phyloP scores from a whole-genome alignment of 2,329 filamentous ascomycete species.

The Fusarium foetens region DNA sequence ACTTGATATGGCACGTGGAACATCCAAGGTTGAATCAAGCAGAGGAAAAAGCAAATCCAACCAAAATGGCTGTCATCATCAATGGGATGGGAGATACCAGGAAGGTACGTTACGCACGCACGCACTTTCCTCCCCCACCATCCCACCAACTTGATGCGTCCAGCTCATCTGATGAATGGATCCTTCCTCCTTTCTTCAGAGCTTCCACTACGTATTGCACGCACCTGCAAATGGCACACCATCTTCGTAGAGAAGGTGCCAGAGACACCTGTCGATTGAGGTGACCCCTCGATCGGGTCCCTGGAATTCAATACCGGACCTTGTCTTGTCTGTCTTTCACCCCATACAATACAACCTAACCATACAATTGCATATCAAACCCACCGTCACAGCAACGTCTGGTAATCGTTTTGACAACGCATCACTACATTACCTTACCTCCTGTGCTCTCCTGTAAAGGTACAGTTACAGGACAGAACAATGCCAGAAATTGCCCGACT shows the following conservation, averaged over 20 bases:
- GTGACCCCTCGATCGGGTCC: constrained; percentile 33
- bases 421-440: constrained; percentile 54
- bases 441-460: constrained; percentile 25
- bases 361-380: constrained; percentile 34
- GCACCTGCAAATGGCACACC: constrained; percentile 29
- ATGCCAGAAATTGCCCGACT: constrained; percentile 42
- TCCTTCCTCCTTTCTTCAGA: constrained; percentile 7
- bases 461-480: constrained; percentile 23
- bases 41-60: constrained; percentile 40
- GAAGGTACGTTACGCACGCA: constrained; percentile 33
- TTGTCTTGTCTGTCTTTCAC: constrained; percentile 17
- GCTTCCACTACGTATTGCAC: constrained; percentile 24
- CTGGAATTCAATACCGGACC: constrained; percentile 28
- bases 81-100: neutral
- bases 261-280: constrained; percentile 17
- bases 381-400: constrained; percentile 47
- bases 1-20: constrained; percentile 29
- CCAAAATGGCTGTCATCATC: constrained; percentile 35
- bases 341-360: constrained; percentile 14
- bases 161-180: neutral
- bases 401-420: constrained; percentile 60
- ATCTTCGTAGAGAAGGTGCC: constrained; percentile 17
- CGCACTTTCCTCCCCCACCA: constrained; percentile 37
- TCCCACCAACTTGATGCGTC: constrained; percentile 19
- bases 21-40: constrained; percentile 15